A percentile compares a stretch with the other conserved stretches of the same genome.
phyloP scores from a whole-genome alignment of 108 stramenopile genomes.

The Fragilariopsis cylindrus region DNA sequence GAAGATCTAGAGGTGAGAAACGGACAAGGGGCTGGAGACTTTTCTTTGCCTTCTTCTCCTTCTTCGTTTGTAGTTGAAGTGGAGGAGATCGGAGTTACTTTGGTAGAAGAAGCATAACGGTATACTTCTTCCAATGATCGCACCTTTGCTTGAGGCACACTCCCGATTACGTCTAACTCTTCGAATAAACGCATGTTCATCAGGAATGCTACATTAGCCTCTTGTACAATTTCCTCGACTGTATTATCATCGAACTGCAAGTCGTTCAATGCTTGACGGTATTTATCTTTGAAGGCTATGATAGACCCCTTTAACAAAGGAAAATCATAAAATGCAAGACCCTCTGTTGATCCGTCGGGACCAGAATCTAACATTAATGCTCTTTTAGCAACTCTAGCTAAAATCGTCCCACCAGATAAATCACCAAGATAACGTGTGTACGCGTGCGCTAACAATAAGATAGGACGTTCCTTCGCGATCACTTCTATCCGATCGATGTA shows the following conservation, averaged over 20 bases:
- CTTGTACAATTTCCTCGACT: slow-evolving; percentile 63
- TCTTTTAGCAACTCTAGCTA: slow-evolving; percentile 70
- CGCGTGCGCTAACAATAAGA: slow-evolving; percentile 82
- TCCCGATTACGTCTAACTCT: slow-evolving; percentile 79
- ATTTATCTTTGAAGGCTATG: slow-evolving; percentile 87
- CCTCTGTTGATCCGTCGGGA: slow-evolving; percentile 29
- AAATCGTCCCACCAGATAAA: slow-evolving; percentile 79
- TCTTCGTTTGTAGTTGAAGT: background rate
- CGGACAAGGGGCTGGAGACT: background rate
- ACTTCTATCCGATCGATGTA: slow-evolving; percentile 71
- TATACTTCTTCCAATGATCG: slow-evolving; percentile 64
- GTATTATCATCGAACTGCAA: slow-evolving; percentile 40
- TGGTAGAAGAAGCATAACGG: background rate
- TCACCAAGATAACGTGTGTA: slow-evolving; percentile 93
- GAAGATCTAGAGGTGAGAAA: background rate
- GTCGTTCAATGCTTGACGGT: slow-evolving; percentile 70
- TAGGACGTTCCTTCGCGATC: slow-evolving; percentile 54
- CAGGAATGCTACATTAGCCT: slow-evolving; percentile 89
- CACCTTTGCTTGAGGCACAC: slow-evolving; percentile 60
- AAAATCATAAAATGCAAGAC: slow-evolving; percentile 85
- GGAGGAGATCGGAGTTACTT: background rate
- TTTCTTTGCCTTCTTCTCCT: background rate
- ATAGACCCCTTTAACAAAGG: slow-evolving; percentile 46
- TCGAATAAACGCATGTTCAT: slow-evolving; percentile 90
- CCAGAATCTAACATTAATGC: slow-evolving; percentile 56